These are phyloP conservation scores for Rubia peregrina DNA, from an alignment of 305 asterid species.

Conservation along the genomic window DNA sequence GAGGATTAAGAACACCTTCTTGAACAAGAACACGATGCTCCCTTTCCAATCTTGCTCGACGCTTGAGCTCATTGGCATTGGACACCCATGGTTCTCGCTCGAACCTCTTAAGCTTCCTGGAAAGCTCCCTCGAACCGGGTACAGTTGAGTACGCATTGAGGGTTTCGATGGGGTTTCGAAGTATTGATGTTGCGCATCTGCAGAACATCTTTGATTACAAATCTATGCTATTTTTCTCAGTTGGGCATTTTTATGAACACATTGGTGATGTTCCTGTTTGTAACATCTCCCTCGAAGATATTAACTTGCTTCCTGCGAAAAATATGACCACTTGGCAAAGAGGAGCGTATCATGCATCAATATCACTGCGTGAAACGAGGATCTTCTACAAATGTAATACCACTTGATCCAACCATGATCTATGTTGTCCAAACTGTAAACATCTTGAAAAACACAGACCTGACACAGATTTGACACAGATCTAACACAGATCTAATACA, in stretches of 20 bases:
- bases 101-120: slow-evolving; percentile 37
- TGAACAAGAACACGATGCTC: not conserved
- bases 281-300: too few relatives aligned
- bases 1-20: slow-evolving; percentile 34
- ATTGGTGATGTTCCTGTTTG: not conserved
- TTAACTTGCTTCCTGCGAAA: too few relatives aligned
- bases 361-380: too few relatives aligned
- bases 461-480: too few relatives aligned
- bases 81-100: slow-evolving; percentile 65
- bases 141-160: slow-evolving; percentile 18
- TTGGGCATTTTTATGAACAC: slow-evolving; percentile 3
- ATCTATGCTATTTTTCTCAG: not conserved
- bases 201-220: not conserved
- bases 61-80: slow-evolving; percentile 34
- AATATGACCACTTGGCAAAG: too few relatives aligned
- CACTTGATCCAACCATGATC: too few relatives aligned
- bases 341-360: too few relatives aligned
- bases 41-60: not conserved
- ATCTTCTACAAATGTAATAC: too few relatives aligned
- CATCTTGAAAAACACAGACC: too few relatives aligned
- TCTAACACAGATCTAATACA: too few relatives aligned
- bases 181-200: not conserved
- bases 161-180: not conserved
- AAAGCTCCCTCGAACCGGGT: slow-evolving; percentile 23
- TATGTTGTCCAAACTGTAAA: too few relatives aligned